Base-by-base conservation (phyloP, 176 grass and related monocot species). In the Dendrocalamus sinicus region DNA sequence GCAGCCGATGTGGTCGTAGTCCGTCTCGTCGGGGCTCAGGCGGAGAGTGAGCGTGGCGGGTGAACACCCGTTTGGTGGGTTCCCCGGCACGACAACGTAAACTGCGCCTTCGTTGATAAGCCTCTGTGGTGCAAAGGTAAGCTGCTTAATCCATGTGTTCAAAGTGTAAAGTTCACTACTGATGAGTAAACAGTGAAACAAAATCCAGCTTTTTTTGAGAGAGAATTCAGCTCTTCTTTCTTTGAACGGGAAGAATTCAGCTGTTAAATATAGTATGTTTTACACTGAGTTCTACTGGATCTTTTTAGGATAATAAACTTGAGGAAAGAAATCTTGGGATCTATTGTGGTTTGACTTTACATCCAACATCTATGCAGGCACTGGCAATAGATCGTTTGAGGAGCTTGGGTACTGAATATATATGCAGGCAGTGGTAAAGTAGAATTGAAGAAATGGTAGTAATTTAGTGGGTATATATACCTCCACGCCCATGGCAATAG, bases 81-180 rank as follows among this genome's bases (percentile, higher is more conserved):
- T 90, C 24, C 83, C 88, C 0, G 88, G 78, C 44, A 89, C 82
- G 0, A 89, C 77, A 0, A 89, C 9, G 12, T 86, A 79, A 5
- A 23, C 17, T 11, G 75, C 84, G 0, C 67, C 76, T 24, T 43
- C 20, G 9, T 20, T 48, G 20, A 86, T 80, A 10, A 80, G 84
- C 67, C 67, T 71, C 76, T 86, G 67, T 0, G n/a, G 12, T 15
- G 20, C 46, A 52, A 53, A 67, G 35, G 30, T 4, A 52, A 44
- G 15, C 9, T 37, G 2, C 15, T 81, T 52, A 12, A 24, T 14
- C 72, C 45, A 39, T 57, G 14, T 55, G 24, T 53, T 75, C 16
- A 39, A 19, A 28, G 28, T 66, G n/a, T 26, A 32, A 7, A 66
- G 24, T 32, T 66, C 28, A 24, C 12, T 15, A 12, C 4, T 66